Base-by-base conservation (phyloP, 2,329 filamentous ascomycete genomes). In the Claviceps sorghi region DNA sequence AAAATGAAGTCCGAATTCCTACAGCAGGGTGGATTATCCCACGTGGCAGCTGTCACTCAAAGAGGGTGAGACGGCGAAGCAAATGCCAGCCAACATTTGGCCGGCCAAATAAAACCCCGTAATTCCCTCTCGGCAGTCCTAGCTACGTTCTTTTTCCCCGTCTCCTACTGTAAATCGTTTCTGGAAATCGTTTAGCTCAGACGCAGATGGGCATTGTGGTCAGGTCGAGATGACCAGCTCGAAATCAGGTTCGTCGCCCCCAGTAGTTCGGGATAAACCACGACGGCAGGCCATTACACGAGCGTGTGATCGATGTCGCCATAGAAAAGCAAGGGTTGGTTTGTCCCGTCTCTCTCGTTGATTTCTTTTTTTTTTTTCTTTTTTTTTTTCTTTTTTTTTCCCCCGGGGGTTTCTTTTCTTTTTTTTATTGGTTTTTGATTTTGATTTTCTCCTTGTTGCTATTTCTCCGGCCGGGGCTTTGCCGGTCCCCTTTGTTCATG, bases 291-390 rank as follows among this genome's bases (percentile, higher is more conserved):
- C 59, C 32, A 56, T 58, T 34, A 61, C 56, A 47, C 57, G 65
- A 59, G 65, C 65, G 1, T 67, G 65, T 57, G 66, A 68, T 54
- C 63, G 66, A 4, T 68, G 66, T 45, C 64, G 66, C 22, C 64
- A 61, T 55, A 61, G 66, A 56, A 68, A 68, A 59, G 66, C 64
- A 32, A 67, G 63, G 60, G 66, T 65, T 45, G 52, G 57, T 51
- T 44, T 38, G 15, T 29, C 29, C 15, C 34, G 34, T 36, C 34
- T 36, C 38, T 36, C 10, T 13, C 22, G 32, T 40, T 4, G n/a
- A 6, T 40, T 40, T 17, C 36, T 22, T 34, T 47, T 6, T n/a
- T n/a, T 26, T 17, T 13, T 38, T 19, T 40, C 5, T 7, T 40
- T 40, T 13, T 38, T 19, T 40, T 3, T 6, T 40, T 40, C 4